These are phyloP conservation scores for Petrea volubilis DNA, from an alignment of 257 asterid species.

Conservation along the genomic window DNA sequence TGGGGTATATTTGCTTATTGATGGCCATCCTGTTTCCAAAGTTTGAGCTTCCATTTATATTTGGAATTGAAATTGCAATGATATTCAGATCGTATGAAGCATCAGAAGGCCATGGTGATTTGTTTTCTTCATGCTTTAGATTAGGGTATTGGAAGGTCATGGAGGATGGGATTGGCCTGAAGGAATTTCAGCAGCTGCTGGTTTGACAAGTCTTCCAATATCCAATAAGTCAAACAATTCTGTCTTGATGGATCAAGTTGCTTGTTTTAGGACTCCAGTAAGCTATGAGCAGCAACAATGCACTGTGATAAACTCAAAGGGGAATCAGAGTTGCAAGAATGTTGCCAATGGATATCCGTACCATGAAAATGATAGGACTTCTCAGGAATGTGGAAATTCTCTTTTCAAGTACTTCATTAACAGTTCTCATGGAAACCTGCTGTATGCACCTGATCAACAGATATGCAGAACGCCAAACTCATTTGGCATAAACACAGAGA, in stretches of 20 bases:
- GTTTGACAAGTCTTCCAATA: conserved; percentile 22
- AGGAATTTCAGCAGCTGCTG: conserved; percentile 39
- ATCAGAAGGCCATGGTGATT: conserved; percentile 24
- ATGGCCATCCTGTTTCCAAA: background rate
- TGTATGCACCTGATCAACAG: conserved; percentile 29
- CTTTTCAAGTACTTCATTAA: conserved; percentile 22
- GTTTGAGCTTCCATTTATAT: conserved; percentile 4
- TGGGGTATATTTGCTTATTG: background rate
- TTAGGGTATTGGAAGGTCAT: conserved; percentile 52
- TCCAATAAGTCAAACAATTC: conserved; percentile 30
- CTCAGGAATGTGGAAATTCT: conserved; percentile 24
- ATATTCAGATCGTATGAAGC: conserved; percentile 35
- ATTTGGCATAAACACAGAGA: conserved; percentile 25
- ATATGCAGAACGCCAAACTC: conserved; percentile 29
- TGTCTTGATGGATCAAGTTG: conserved; percentile 28
- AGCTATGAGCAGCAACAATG: conserved; percentile 28
- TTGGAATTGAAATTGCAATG: conserved; percentile 19
- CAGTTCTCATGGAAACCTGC: conserved; percentile 27
- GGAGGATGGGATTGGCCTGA: conserved; percentile 74
- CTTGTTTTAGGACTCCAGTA: conserved; percentile 32
- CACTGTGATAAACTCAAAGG: conserved; percentile 27
- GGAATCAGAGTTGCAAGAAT: conserved; percentile 26
- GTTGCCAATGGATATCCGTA: conserved; percentile 16
- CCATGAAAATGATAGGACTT: conserved; percentile 29
- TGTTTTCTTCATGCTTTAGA: conserved; percentile 43